These are phyloP conservation scores for Fragaria ananassa DNA, from an alignment of 306 rosid species.

Conservation along the genomic window DNA sequence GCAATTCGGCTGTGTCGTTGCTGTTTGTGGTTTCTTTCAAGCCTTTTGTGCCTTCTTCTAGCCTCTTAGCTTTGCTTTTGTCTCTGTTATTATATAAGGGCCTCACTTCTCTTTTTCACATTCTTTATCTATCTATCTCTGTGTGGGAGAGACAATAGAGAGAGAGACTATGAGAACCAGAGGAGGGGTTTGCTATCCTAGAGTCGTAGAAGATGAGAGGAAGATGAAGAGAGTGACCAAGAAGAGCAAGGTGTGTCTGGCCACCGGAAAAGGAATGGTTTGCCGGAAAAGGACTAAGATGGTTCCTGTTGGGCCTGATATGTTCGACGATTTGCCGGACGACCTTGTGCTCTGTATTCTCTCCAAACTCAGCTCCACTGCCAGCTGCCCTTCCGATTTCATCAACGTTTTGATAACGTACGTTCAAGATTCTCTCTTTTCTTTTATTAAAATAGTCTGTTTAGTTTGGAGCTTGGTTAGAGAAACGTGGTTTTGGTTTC, in stretches of 20 bases:
- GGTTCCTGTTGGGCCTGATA: constrained; percentile 19
- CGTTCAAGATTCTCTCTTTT: constrained; percentile 6
- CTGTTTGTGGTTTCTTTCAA: constrained; percentile 36
- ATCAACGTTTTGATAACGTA: constrained; percentile 64
- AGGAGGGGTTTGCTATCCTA: constrained; percentile 50
- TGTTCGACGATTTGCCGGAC: constrained; percentile 68
- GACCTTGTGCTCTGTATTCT: constrained; percentile 71
- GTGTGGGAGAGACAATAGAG: constrained; percentile 7
- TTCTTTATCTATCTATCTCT: background rate
- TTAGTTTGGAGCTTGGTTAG: background rate
- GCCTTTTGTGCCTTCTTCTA: constrained; percentile 6
- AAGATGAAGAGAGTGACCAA: constrained; percentile 21
- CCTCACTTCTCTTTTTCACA: constrained; percentile 10
- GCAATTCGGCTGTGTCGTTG: constrained; percentile 47
- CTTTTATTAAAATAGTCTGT: background rate
- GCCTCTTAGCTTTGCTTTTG: background rate
- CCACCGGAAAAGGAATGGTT: constrained; percentile 11
- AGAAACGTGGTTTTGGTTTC: background rate
- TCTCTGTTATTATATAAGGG: constrained; percentile 20
- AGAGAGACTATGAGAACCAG: constrained; percentile 55
- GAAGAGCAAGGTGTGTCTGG: constrained; percentile 34
- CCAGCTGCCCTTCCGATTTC: constrained; percentile 64
- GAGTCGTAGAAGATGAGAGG: constrained; percentile 19
- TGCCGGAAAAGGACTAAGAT: constrained; percentile 43
- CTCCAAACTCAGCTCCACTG: constrained; percentile 55